A percentile compares a stretch with the other conserved stretches of the same genome.
These are phyloP conservation scores for Narthecium ossifragum DNA, from an alignment of 106 monocot species.

Conservation along the genomic window DNA sequence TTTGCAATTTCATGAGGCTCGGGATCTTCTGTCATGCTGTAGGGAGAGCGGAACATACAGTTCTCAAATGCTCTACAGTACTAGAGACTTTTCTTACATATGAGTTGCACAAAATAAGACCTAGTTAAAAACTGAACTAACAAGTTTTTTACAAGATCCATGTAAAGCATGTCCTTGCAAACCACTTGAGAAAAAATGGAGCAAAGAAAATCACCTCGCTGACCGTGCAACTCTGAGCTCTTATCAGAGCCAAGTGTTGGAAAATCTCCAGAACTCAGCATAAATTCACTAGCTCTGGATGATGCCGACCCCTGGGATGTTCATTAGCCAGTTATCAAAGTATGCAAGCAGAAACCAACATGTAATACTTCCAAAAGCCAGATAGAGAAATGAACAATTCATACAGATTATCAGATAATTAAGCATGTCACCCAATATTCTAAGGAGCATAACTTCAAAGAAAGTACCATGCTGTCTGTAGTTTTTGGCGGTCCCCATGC, in stretches of 20 bases:
- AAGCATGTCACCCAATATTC: not conserved
- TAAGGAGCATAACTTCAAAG: not conserved
- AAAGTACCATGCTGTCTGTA: conserved; percentile 46
- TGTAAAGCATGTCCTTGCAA: not conserved
- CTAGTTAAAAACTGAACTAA: not conserved
- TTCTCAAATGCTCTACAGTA: too few relatives aligned
- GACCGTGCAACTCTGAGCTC: conserved; percentile 36
- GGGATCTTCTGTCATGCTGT: not conserved
- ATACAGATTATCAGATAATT: not conserved
- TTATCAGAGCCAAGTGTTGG: conserved; percentile 83
- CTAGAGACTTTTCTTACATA: too few relatives aligned
- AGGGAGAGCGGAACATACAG: not conserved
- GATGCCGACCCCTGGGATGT: conserved; percentile 45
- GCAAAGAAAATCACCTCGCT: conserved; percentile 33
- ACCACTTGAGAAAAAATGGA: not conserved
- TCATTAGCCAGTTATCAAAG: too few relatives aligned
- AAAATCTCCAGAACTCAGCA: conserved; percentile 86
- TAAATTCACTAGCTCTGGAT: conserved; percentile 36
- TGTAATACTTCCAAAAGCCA: not conserved
- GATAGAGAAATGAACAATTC: not conserved
- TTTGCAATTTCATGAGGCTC: too few relatives aligned
- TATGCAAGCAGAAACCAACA: too few relatives aligned
- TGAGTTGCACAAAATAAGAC: not conserved
- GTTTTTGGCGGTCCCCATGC: conserved; percentile 31
- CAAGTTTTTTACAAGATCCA: not conserved